Evolutionary conservation across 2,329 filamentous ascomycete genomes (phyloP), one percentile per base, ranked within the genome.

Genomic region (Hirsutella minnesotensis): DNA sequence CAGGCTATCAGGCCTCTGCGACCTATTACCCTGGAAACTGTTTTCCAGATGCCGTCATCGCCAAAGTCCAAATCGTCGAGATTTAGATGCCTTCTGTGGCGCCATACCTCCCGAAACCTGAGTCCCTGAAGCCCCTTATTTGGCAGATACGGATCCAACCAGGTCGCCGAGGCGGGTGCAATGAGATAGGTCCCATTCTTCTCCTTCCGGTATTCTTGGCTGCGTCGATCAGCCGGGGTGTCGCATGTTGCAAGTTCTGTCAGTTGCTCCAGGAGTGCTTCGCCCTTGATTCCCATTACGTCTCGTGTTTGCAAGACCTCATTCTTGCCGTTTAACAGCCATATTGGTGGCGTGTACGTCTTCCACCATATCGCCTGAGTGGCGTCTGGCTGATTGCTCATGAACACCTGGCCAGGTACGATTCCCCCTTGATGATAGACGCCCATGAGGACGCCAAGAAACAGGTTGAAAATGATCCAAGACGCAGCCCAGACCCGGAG

Each of bases 351-450:
- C 57, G 80, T 84, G 57, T 89, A 89, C 1, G 85, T 89, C 59
- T 88, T 89, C 85, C 85, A 90, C 85, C 85, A 90, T 40, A 85
- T 70, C 3, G 81, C 81, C 29, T 81, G 72, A 2, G 78, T 79
- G 9, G 83, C 77, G 48, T 83, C 80, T 4, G 76, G 70, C 49
- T 84, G 79, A 43, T 75, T 75, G 54, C 79, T 83, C 55, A 90
- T 70, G 56, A 86, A 86, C 1, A 83, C 77, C 54, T 90, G 85
- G 7, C 77, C 79, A 0, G 84, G 82, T 1, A 90, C 72, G 21
- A 89, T 76, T 36, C 85, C 85, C 22, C 82, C 85, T 62, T 90
- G 85, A 58, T 90, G 85, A 55, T 86, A 90, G 4, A 77, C 66
- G n/a, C 85, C 85, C 81, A 89, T 88, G 38, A 90, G 59, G 0